A percentile compares a stretch with the other conserved stretches of the same genome.
Conservation (phyloP, 2,329 filamentous ascomycete species). For the Cladophialophora immunda region DNA sequence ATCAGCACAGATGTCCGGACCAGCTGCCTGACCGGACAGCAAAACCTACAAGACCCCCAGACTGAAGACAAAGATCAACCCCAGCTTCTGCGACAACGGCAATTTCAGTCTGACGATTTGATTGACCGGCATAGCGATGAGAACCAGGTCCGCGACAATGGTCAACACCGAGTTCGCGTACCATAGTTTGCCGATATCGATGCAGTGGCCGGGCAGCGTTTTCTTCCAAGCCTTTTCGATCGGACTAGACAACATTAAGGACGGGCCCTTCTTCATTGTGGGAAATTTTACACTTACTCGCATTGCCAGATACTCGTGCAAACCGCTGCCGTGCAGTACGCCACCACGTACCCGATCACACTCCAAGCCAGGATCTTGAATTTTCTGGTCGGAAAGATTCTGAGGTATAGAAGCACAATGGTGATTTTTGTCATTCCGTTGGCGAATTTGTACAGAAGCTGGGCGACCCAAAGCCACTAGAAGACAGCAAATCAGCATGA, state of each 20-base stretch:
- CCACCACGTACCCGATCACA: slow-evolving; percentile 38
- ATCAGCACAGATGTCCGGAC: neutral
- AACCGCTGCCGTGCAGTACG: slow-evolving; percentile 46
- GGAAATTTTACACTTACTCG: slow-evolving; percentile 19
- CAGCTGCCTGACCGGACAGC: neutral
- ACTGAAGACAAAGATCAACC: slow-evolving; percentile 39
- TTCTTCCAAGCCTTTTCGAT: slow-evolving; percentile 37
- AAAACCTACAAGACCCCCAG: slow-evolving; percentile 42
- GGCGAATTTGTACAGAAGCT: slow-evolving; percentile 43
- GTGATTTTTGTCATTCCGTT: slow-evolving; percentile 42
- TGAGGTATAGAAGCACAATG: slow-evolving; percentile 41
- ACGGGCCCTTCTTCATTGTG: neutral
- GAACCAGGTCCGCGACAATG: slow-evolving; percentile 38
- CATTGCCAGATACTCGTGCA: slow-evolving; percentile 42
- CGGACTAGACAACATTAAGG: slow-evolving; percentile 19
- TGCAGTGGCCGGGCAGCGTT: slow-evolving; percentile 32
- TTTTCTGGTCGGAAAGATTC: slow-evolving; percentile 39
- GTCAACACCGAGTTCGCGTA: slow-evolving; percentile 38
- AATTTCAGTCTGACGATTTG: slow-evolving; percentile 38
- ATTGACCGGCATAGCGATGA: slow-evolving; percentile 40
- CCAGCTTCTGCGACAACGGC: slow-evolving; percentile 39
- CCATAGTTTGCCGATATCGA: slow-evolving; percentile 35
- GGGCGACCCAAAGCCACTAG: slow-evolving; percentile 37
- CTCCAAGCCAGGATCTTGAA: slow-evolving; percentile 38
- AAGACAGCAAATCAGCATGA: neutral